Conservation (phyloP, 495 filamentous ascomycete genomes). For the Evansstolkia leycettana region DNA sequence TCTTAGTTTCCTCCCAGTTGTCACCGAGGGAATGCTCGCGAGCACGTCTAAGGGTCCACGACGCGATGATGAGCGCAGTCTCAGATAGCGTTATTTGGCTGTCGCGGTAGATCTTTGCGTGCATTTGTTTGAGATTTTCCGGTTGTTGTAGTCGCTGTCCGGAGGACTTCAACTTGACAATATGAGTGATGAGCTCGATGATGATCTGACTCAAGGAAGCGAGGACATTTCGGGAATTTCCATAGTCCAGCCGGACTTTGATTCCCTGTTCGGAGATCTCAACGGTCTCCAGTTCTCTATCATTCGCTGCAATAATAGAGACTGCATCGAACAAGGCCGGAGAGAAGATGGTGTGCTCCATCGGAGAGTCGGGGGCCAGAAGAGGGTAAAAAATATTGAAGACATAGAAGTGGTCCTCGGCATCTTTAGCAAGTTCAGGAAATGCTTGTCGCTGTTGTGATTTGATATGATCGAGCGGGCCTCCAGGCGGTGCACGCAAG, state of each 20-base stretch:
- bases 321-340: conserved; percentile 31
- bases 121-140: conserved; percentile 25
- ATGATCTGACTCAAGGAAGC: conserved; percentile 29
- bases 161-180: conserved; percentile 18
- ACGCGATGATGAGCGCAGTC: conserved; percentile 27
- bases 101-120: conserved; percentile 31
- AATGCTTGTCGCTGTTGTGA: conserved; percentile 21
- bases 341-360: conserved; percentile 35
- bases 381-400: conserved; percentile 35
- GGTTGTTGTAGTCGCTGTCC: conserved; percentile 16
- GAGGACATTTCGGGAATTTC: conserved; percentile 23
- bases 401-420: conserved; percentile 34
- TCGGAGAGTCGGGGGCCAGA: conserved; percentile 15
- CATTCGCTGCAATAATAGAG: conserved; percentile 28
- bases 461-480: conserved; percentile 27
- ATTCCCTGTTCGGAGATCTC: conserved; percentile 22
- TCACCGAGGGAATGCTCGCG: conserved; percentile 16
- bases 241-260: conserved; percentile 21
- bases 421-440: conserved; percentile 15
- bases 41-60: conserved; percentile 27
- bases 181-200: conserved; percentile 32
- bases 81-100: conserved; percentile 28
- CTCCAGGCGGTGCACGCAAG: conserved; percentile 27
- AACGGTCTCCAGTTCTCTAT: conserved; percentile 24
- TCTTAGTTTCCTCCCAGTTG: conserved; percentile 23